A percentile compares a stretch with the other conserved stretches of the same genome.
Evolutionary conservation across 225 moss, liverwort and hornwort species (phyloP).

Genomic region (Anthoceros angustus): DNA sequence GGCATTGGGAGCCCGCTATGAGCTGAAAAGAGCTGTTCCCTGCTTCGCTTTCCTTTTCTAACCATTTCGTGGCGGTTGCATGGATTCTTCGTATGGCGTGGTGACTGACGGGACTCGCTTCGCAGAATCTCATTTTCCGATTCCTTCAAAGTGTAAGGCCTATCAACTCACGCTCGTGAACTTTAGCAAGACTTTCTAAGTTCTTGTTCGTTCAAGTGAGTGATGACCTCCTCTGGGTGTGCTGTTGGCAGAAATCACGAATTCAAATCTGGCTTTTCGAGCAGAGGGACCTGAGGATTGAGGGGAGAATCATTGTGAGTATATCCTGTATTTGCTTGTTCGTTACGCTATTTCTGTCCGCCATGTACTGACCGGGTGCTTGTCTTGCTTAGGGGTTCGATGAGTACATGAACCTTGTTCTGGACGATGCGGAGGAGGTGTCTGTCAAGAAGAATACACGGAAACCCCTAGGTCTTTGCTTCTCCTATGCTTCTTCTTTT

Average conservation of each 20-base stretch:
- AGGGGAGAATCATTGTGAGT: constrained; percentile 38
- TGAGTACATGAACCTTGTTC: constrained; percentile 43
- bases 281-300: constrained; percentile 36
- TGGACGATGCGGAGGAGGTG: constrained; percentile 39
- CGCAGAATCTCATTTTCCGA: constrained; percentile 39
- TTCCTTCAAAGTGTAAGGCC: constrained; percentile 37
- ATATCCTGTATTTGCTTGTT: neutral
- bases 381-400: constrained; percentile 26
- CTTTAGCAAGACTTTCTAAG: neutral
- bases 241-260: constrained; percentile 30
- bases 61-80: too few species aligned
- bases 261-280: constrained; percentile 44
- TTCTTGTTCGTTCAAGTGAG: neutral
- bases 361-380: neutral
- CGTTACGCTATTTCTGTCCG: neutral
- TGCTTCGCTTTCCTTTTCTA: too few species aligned
- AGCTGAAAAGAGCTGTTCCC: too few species aligned
- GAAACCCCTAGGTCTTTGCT: constrained; percentile 24
- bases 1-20: too few species aligned
- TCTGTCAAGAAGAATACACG: constrained; percentile 36
- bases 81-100: too few species aligned
- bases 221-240: neutral
- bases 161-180: neutral
- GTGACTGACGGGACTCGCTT: neutral
- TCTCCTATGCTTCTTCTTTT: neutral